Evolutionary conservation across 192 early-diverging fungal species (phyloP).

Genomic region (Chytriomyces confervae): DNA sequence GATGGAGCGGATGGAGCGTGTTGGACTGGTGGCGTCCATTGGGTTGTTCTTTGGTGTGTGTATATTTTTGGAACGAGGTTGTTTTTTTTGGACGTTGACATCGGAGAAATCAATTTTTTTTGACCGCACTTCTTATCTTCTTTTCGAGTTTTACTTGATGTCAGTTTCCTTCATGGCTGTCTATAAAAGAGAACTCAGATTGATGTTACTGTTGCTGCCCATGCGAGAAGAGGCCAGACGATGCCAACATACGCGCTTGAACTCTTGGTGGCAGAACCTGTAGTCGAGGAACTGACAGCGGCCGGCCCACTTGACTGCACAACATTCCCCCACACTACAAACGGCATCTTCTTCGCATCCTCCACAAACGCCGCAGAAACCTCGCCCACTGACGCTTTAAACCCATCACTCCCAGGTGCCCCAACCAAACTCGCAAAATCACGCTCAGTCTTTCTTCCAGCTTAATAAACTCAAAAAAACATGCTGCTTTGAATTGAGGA

Average conservation of each 20-base stretch:
- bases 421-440: conserved; percentile 27
- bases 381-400: not conserved
- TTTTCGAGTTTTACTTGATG: no score
- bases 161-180: no score
- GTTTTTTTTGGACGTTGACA: no score
- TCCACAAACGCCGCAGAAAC: not conserved
- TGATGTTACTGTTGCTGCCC: no score
- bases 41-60: no score
- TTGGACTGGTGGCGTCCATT: no score
- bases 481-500: conserved; percentile 31
- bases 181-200: no score
- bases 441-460: conserved; percentile 30
- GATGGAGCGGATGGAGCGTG: no score
- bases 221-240: not conserved
- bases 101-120: no score
- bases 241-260: not conserved
- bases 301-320: not conserved
- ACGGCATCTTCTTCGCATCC: conserved; percentile 3
- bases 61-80: no score
- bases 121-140: no score
- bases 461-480: conserved; percentile 34
- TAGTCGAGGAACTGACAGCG: not conserved
- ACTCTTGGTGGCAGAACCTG: not conserved
- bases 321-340: not conserved
- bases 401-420: not conserved